Evolutionary conservation across 306 rosid genomes (phyloP), one percentile per base, ranked within the genome.

Genomic region (Senna tora): DNA sequence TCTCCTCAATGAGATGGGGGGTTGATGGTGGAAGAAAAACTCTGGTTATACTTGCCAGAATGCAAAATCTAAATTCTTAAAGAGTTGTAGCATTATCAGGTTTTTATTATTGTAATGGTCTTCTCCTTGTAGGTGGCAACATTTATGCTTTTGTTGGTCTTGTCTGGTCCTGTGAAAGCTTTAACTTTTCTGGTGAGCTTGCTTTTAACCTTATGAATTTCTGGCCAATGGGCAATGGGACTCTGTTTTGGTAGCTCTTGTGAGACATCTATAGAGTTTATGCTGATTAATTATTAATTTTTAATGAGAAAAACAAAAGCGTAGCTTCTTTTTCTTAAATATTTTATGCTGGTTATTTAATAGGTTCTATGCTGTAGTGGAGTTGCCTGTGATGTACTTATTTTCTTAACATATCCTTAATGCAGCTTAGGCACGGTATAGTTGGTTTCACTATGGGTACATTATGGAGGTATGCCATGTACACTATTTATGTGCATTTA

Each of bases 1-100:
- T 94, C 67, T 86, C 99, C 56, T 94, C 99, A 22, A 91, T 94
- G 99, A 91, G 99, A 88, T 94, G 97, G 99, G 99, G 97, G 10
- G 47, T 79, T 53, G 84, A 89, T 36, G 92, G 93, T 5, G 99
- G 99, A 85, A 94, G 99, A 77, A 91, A 91, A 81, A 91, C 99
- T 58, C 82, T 94, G 99, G 99, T 94, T 74, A 72, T 77, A 54
- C 67, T 71, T 62, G 6, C 64, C 56, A 32, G 72, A 67, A 71
- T 74, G 47, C 33, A 14, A 3, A 12, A 17, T 15, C 56, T 50
- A 55, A 55, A 55, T 60, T 74, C 69, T 65, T 76, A 43, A 68
- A 45, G 49, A 63, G 42, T 52, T 61, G 34, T 54, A 45, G 61
- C 28, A 17, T 59, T 30, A 60, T 53, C 67, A 55, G 33, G 16